Evolutionary conservation across 495 filamentous ascomycete genomes (phyloP), one percentile per base, ranked within the genome.

Genomic region (Tuber microsphaerosporum): DNA sequence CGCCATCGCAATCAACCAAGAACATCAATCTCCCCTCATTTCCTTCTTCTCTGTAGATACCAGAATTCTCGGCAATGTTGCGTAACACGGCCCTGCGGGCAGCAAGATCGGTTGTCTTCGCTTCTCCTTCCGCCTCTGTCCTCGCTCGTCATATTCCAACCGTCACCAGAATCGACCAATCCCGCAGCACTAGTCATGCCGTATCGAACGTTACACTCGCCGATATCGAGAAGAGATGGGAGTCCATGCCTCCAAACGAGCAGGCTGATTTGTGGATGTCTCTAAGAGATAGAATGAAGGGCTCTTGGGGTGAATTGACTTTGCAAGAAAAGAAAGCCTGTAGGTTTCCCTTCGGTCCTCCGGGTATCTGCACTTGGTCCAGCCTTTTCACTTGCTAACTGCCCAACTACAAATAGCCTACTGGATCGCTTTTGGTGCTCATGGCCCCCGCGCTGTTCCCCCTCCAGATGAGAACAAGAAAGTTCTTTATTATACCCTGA

Each of bases 141-240:
- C 76, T 73, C 73, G 76, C 79, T 44, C 70, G 70, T 45, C 22
- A 71, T 20, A 81, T 80, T 74, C 81, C 84, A 75, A 78, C 84
- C 9, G 80, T 82, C 65, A 80, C 80, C 43, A 76, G 84, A 44
- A 78, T 83, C 75, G 83, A 86, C 69, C 90, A 92, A 85, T 87
- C 86, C 80, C 89, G 92, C 81, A 86, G 87, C 83, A 88, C 88
- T 75, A 91, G 91, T 71, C 94, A 97, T 85, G 94, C 95, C 83
- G 95, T 99, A 86, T 92, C 93, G 77, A 99, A 97, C 87, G 95
- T 96, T 80, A 97, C 94, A 44, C 90, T 99, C 77, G 92, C 93
- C 85, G 91, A 96, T 86, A 97, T 99, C 84, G 95, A 99, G 90
- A 98, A 97, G 92, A 88, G 95, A 86, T 99, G 95, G 95, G 95